phyloP scores from a whole-genome alignment of 73 alveolate genomes.

The Blepharisma stoltei region DNA sequence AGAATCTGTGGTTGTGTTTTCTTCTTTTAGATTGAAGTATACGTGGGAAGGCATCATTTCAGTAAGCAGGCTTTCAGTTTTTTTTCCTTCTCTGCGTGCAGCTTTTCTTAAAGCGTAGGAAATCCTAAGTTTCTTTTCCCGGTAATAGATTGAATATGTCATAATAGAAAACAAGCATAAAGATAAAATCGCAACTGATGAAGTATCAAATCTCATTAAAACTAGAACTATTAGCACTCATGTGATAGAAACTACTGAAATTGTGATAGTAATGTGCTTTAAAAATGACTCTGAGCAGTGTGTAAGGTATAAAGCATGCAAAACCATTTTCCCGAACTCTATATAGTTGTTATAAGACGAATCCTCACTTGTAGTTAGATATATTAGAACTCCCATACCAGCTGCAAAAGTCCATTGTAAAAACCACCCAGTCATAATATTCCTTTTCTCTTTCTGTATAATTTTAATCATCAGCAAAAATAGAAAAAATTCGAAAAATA shows the following conservation, averaged over 20 bases:
- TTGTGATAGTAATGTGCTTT: neutral
- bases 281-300: constrained; percentile 2
- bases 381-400: neutral
- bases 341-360: neutral
- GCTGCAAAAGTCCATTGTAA: neutral
- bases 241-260: neutral
- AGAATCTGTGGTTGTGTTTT: constrained; percentile 57
- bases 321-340: neutral
- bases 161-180: neutral
- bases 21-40: constrained; percentile 60
- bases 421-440: neutral
- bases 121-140: constrained; percentile 10
- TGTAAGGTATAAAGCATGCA: neutral
- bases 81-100: neutral
- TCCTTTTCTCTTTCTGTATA: neutral
- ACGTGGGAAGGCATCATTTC: constrained; percentile 59
- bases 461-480: neutral
- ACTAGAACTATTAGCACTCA: neutral
- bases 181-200: neutral
- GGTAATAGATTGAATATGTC: neutral
- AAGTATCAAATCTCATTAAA: neutral
- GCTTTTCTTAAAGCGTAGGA: constrained; percentile 7
- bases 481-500: neutral
- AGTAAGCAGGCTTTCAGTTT: constrained; percentile 22
- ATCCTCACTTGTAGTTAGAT: neutral